Percentiles rank a stretch among this genome's conserved stretches.
Conservation (phyloP, 2,329 filamentous ascomycete genomes). For the Ophiostoma angusticollis region DNA sequence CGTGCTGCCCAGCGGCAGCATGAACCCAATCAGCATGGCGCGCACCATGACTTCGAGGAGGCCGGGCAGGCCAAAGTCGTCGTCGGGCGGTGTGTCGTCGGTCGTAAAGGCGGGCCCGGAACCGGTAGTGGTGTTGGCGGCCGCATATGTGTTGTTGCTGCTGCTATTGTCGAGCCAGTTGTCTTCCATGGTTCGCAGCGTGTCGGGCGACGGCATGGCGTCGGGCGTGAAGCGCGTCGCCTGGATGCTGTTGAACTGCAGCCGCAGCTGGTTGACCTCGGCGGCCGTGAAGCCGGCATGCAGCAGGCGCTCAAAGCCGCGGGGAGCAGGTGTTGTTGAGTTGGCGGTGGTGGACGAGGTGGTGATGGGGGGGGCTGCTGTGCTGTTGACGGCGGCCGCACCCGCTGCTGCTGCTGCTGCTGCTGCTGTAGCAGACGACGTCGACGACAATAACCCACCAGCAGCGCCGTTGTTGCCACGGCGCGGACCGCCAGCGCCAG, state of each 20-base stretch:
- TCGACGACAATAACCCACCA: too few species aligned
- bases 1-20: conserved; percentile 81
- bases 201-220: conserved; percentile 68
- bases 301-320: conserved; percentile 81
- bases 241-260: conserved; percentile 81
- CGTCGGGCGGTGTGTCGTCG: conserved; percentile 27
- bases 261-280: conserved; percentile 72
- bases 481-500: too few species aligned
- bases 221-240: conserved; percentile 73
- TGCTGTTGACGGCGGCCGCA: neutral
- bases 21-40: conserved; percentile 83
- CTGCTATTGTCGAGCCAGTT: conserved; percentile 69
- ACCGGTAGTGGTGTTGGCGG: conserved; percentile 15
- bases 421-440: too few species aligned
- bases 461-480: too few species aligned
- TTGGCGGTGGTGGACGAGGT: neutral
- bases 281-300: conserved; percentile 66
- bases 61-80: conserved; percentile 33
- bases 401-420: too few species aligned
- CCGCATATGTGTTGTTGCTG: conserved; percentile 6
- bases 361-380: conserved; percentile 2
- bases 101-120: too few species aligned
- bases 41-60: conserved; percentile 76
- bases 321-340: conserved; percentile 40
- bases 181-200: conserved; percentile 70